Evolutionary conservation across 2,329 filamentous ascomycete genomes (phyloP), one percentile per base, ranked within the genome.

Genomic region (Drechslerella coelobrocha): DNA sequence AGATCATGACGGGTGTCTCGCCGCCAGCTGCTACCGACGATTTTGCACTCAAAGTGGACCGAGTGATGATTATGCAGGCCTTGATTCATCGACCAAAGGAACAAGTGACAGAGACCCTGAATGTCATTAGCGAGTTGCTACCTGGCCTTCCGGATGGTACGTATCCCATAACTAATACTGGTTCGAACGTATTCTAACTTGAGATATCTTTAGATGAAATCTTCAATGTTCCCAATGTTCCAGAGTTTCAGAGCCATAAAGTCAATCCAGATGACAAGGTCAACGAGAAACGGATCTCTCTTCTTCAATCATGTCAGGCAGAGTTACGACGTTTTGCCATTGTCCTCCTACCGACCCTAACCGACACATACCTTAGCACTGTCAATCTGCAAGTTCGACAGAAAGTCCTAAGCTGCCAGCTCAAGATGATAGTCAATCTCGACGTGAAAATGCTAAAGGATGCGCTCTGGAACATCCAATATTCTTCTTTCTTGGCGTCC

Each of bases 371-470:
- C 77, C 97, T 94, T 9, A 97, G 94, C 79, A 99, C 94, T 0
- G 93, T 99, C 73, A 99, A 99, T 77, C 81, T 97, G 14, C 91
- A 87, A 62, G 94, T 99, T 41, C 89, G 95, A 21, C 91, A 97
- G 77, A 97, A 96, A 80, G 94, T 99, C 1, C 83, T 99, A 31
- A 91, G 87, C 19, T 94, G 93, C n/a, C 94, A 99, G 77, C 82
- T 97, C 47, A 97, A 97, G 81, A 97, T 99, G 91, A 84, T 99
- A 8, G 96, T 92, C 10, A 96, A 97, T 74, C 81, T 99, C n/a
- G 91, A 97, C 75, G 87, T 86, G 45, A 83, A 85, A 37, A 91
- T 99, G 54, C 84, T 99, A 2, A 85, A 91, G 72, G 93, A 97
- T 75, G 89, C 93, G 7, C 81, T 99, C 27, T 89, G 89, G 24